phyloP scores from a whole-genome alignment of 305 asterid species.

The Fraxinus dipetala region DNA sequence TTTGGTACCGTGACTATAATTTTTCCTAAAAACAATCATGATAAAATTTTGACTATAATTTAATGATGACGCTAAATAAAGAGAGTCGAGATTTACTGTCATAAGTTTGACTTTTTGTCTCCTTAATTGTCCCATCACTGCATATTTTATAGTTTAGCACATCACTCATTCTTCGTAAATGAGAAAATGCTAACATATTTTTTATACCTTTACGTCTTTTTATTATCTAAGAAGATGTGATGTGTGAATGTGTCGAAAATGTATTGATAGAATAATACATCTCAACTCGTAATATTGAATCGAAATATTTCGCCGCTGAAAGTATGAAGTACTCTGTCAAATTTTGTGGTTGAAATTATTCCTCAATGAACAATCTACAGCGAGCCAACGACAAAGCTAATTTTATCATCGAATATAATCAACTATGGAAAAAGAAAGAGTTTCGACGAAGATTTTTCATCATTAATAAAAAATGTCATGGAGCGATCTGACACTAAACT shows the following conservation, averaged over 20 bases:
- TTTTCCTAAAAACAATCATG: not conserved
- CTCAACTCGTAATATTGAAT: not conserved
- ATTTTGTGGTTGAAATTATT: not conserved
- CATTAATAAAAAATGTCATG: not conserved
- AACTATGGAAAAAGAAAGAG: not conserved
- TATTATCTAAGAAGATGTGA: not conserved
- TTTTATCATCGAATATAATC: not conserved
- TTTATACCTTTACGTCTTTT: not conserved
- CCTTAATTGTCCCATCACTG: not conserved
- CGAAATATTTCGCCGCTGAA: not conserved
- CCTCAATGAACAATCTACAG: not conserved
- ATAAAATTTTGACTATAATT: not conserved
- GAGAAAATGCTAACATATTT: not conserved
- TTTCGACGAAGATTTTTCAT: not conserved
- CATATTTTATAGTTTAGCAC: not conserved
- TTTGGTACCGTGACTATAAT: no score
- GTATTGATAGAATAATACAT: no score
- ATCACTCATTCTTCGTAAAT: not conserved
- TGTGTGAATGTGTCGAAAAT: no score
- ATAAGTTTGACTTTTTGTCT: not conserved
- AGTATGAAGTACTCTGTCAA: not conserved
- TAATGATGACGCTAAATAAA: not conserved
- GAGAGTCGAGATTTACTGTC: not conserved
- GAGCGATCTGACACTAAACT: no score
- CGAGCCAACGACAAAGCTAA: not conserved